Conservation (phyloP, 805 yeast genomes). For the Candida montana region DNA sequence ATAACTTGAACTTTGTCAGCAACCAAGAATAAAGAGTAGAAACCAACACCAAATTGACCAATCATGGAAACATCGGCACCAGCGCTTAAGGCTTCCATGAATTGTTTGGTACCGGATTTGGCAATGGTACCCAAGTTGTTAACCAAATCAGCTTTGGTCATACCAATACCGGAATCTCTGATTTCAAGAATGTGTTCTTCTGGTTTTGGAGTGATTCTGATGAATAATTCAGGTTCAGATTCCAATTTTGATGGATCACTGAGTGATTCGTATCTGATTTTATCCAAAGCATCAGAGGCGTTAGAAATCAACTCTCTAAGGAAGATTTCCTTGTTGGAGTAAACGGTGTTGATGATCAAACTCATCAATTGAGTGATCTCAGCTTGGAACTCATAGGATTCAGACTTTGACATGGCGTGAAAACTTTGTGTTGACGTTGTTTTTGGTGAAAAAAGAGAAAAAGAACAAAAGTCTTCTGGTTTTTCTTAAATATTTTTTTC, state of each 20-base stretch:
- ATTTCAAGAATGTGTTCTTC: conserved; percentile 91
- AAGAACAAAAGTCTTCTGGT: not conserved
- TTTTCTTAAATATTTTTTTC: conserved; percentile 5
- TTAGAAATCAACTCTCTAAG: conserved; percentile 97
- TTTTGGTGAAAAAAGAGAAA: not conserved
- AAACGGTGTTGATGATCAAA: conserved; percentile 98
- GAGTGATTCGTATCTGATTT: conserved; percentile 94
- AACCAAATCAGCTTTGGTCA: conserved; percentile 98
- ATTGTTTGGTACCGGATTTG: conserved; percentile 98
- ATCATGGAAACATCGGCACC: conserved; percentile 99
- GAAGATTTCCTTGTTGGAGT: conserved; percentile 98
- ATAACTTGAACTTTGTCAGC: conserved; percentile 98
- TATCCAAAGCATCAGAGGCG: conserved; percentile 98
- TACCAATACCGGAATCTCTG: conserved; percentile 99
- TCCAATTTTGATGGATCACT: conserved; percentile 90
- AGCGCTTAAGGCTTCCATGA: conserved; percentile 98
- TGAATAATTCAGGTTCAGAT: conserved; percentile 92
- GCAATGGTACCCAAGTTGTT: conserved; percentile 99
- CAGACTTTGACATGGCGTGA: conserved; percentile 32
- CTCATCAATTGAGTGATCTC: conserved; percentile 99
- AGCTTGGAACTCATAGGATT: conserved; percentile 97
- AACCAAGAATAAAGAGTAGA: conserved; percentile 98
- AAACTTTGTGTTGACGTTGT: conserved; percentile 23
- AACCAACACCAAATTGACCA: conserved; percentile 99
- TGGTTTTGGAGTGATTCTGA: conserved; percentile 95